These are phyloP conservation scores for Panaeolus papilionaceus DNA, from an alignment of 768 basidiomycete species.

Conservation along the genomic window DNA sequence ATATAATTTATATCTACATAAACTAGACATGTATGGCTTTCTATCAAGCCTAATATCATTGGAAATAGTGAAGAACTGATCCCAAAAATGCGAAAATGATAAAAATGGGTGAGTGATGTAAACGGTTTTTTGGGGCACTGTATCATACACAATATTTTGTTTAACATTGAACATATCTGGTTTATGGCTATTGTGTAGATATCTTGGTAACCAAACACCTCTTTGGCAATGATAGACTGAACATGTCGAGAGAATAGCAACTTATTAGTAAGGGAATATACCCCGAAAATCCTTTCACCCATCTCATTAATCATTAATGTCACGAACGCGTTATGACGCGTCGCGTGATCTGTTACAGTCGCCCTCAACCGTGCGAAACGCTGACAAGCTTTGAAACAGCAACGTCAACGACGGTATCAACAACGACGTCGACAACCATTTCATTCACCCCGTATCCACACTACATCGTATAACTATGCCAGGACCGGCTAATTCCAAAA, in stretches of 20 bases:
- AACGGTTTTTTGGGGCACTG: no score
- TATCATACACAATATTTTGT: no score
- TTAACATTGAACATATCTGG: no score
- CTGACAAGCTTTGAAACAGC: background rate
- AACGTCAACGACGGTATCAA: background rate
- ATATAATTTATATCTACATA: no score
- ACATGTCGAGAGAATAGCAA: background rate
- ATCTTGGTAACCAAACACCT: no score
- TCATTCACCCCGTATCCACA: background rate
- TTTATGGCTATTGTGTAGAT: no score
- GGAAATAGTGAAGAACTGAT: no score
- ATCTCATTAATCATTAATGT: background rate
- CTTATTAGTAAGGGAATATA: background rate
- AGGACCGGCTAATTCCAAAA: conserved; percentile 21
- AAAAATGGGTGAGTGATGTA: no score
- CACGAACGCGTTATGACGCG: background rate
- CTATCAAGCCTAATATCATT: no score
- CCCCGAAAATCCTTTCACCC: background rate
- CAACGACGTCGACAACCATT: background rate
- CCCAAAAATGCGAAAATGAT: no score
- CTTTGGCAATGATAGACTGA: no score
- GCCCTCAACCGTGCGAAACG: background rate
- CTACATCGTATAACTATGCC: conserved; percentile 7
- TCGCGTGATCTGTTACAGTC: background rate
- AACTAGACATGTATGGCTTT: no score